Evolutionary conservation across 176 grass and related monocot species (phyloP), one percentile per base, ranked within the genome.

Genomic region (Avena insularis): DNA sequence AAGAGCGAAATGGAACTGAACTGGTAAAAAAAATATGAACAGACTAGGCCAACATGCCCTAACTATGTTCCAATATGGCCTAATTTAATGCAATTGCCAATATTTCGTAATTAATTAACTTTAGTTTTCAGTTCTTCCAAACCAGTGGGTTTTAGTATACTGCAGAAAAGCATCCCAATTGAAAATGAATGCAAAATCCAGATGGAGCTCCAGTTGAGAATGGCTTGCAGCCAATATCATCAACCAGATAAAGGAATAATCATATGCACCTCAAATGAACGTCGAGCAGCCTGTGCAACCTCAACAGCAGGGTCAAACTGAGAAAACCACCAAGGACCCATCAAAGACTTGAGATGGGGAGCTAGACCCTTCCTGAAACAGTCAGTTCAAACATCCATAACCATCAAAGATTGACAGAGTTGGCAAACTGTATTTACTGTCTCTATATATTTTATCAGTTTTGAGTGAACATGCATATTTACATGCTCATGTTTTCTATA

Each of bases 241-340:
- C 43, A 75, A 65, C 47, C 23, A 57, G 45, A 25, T 65, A 83
- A 82, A 64, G 29, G 78, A 75, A 87, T 75, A 8, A 59, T 76
- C 21, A 71, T 68, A 63, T 75, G 78, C 65, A 98, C 96, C 96
- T 98, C 96, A 19, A 98, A 98, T 61, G 96, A 98, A 40, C 56
- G 86, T 11, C 92, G 94, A 58, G 88, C 96, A 86, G 93, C 91
- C 88, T 94, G 93, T 83, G 96, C 94, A 85, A 98, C 93, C 86
- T 98, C 96, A 71, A 90, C 51, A 86, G 85, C 85, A 79, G 96
- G 93, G 85, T 98, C 96, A 88, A 98, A 98, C 83, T 98, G 93
- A 91, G 96, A 98, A 91, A 90, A 94, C 96, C 96, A 98, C 96
- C 96, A 98, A 65, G 96, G 92, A 46, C 96, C 96, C 96, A 98